Evolutionary conservation across 805 yeast species (phyloP).

Genomic region (Myxozyma geophila): DNA sequence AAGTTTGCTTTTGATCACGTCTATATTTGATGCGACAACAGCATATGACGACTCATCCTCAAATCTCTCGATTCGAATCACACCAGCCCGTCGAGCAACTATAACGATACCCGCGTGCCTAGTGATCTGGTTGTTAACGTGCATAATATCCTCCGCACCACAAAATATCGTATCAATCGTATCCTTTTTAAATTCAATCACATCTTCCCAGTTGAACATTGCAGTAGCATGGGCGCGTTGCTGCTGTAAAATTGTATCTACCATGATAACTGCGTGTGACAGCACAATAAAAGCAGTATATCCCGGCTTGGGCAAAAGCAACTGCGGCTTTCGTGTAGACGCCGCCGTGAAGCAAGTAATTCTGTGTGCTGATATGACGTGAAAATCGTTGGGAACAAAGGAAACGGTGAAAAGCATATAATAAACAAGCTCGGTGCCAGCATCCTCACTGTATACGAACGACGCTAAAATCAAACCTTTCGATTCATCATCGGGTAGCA

Average conservation of each 20-base stretch:
- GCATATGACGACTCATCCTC: slow-evolving; percentile 27
- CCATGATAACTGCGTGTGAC: slow-evolving; percentile 63
- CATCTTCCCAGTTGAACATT: slow-evolving; percentile 78
- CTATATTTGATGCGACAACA: slow-evolving; percentile 23
- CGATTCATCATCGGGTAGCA: slow-evolving; percentile 50
- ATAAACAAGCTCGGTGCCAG: slow-evolving; percentile 40
- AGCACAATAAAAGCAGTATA: slow-evolving; percentile 64
- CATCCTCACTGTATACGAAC: slow-evolving; percentile 45
- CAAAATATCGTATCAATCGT: slow-evolving; percentile 61
- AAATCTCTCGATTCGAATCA: slow-evolving; percentile 61
- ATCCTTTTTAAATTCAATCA: slow-evolving; percentile 57
- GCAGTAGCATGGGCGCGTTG: slow-evolving; percentile 42
- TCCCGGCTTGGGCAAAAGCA: slow-evolving; percentile 63
- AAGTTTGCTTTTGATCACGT: slow-evolving; percentile 68
- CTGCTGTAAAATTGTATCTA: slow-evolving; percentile 58
- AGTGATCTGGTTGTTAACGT: slow-evolving; percentile 38
- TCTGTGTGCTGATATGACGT: slow-evolving; percentile 67
- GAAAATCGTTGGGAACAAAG: slow-evolving; percentile 56
- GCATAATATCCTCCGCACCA: slow-evolving; percentile 54
- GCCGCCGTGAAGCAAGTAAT: slow-evolving; percentile 55
- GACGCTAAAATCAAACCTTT: slow-evolving; percentile 57
- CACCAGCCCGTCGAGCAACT: slow-evolving; percentile 62
- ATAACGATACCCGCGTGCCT: slow-evolving; percentile 54
- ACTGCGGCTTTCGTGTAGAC: slow-evolving; percentile 50
- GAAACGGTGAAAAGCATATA: slow-evolving; percentile 61